phyloP scores from a whole-genome alignment of 495 filamentous ascomycete genomes.

The Penicillium odoratum region DNA sequence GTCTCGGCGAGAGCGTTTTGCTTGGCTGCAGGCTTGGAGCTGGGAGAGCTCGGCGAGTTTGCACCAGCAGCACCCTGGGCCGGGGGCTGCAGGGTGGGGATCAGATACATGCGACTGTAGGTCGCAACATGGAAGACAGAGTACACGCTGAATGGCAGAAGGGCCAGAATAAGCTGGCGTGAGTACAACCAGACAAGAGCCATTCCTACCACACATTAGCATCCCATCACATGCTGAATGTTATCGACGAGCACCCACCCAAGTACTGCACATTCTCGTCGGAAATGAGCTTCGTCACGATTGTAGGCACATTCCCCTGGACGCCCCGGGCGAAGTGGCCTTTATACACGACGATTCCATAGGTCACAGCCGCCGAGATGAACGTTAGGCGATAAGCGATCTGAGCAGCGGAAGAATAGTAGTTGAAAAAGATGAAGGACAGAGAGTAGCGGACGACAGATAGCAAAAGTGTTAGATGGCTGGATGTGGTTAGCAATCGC shows the following conservation, averaged over 20 bases:
- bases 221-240: background rate
- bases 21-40: slow-evolving; percentile 57
- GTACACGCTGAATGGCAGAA: slow-evolving; percentile 95
- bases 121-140: slow-evolving; percentile 97
- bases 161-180: slow-evolving; percentile 82
- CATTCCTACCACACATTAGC: slow-evolving; percentile 62
- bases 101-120: slow-evolving; percentile 55
- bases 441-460: slow-evolving; percentile 78
- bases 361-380: slow-evolving; percentile 82
- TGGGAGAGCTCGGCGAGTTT: slow-evolving; percentile 56
- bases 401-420: slow-evolving; percentile 66
- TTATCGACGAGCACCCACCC: slow-evolving; percentile 53
- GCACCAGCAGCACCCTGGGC: slow-evolving; percentile 34
- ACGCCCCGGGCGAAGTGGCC: slow-evolving; percentile 78
- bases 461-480: slow-evolving; percentile 81
- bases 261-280: slow-evolving; percentile 99
- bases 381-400: slow-evolving; percentile 90
- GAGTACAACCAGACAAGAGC: slow-evolving; percentile 93
- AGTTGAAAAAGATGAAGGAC: slow-evolving; percentile 82
- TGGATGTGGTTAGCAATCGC: slow-evolving; percentile 35
- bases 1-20: slow-evolving; percentile 70
- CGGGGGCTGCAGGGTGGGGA: slow-evolving; percentile 50
- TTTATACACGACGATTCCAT: slow-evolving; percentile 99
- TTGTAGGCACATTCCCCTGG: slow-evolving; percentile 59
- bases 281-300: slow-evolving; percentile 61